Base-by-base conservation (phyloP, 352 stramenopile genomes). In the Phytophthora kernoviae region DNA sequence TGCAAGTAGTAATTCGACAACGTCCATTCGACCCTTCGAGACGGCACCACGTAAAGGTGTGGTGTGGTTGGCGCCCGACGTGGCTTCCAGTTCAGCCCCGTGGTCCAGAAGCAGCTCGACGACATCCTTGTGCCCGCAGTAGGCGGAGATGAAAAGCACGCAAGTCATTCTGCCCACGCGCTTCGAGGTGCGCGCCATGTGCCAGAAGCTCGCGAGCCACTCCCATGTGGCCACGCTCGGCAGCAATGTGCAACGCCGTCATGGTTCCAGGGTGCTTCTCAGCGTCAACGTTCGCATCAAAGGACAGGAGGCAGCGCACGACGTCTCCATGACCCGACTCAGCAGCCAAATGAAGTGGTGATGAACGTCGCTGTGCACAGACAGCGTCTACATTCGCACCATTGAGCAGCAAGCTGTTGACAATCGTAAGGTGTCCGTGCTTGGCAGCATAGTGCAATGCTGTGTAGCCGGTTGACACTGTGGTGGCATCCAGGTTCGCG, bases 221-320 rank as follows among this genome's bases (percentile, higher is more conserved):
- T 2, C 45, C 72, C 0, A 46, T 51, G 34, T 84, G 74, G 2
- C 79, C 76, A 7, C 73, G 70, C 46, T 88, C 76, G 0, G 75
- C 72, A 11, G 79, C 79, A 50, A 88, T 84, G 37, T 86, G 78
- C 42, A 88, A 57, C 12, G 76, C 65, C 5, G 71, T 86, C 62
- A 83, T 84, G 22, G 65, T 76, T n/a, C 60, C 62, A 33, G 58
- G 41, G 32, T 59, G 65, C 53, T 80, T 74, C 53, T 82, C 63
- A 1, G 74, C 74, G 17, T 81, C 47, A 20, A 86, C 64, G 39
- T 69, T 73, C n/a, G 75, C 75, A 20, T 82, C 67, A 51, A 82
- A 82, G 9, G 73, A 79, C 18, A 85, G 49, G 32, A 85, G 58
- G 32, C 73, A 82, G 9, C 75, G 75, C 24, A 85, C 75, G 22